A percentile compares a stretch with the other conserved stretches of the same genome.
phyloP scores from a whole-genome alignment of 768 basidiomycete genomes.

The Lactarius hatsudake region DNA sequence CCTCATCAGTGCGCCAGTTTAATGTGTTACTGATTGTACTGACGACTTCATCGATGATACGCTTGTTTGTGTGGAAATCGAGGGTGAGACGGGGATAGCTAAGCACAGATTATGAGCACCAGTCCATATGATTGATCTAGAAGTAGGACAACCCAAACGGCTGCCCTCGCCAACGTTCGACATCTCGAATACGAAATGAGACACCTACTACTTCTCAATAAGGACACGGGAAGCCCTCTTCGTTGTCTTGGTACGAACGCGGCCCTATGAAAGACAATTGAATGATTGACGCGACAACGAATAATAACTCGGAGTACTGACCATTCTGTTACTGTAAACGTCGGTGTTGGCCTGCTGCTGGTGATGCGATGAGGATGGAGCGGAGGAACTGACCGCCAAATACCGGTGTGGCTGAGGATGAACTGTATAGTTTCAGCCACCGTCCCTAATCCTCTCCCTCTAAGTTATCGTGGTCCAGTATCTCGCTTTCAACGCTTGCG shows the following conservation, averaged over 20 bases:
- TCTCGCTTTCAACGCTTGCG: constrained; percentile 30
- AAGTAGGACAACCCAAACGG: background rate
- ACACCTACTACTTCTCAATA: constrained; percentile 96
- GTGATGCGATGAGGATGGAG: constrained; percentile 24
- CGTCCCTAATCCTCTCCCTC: background rate
- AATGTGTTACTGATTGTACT: constrained; percentile 34
- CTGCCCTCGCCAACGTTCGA: background rate
- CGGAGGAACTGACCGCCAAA: constrained; percentile 28
- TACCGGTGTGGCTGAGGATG: constrained; percentile 35
- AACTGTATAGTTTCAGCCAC: constrained; percentile 37
- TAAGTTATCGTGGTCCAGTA: background rate
- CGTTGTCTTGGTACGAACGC: constrained; percentile 99
- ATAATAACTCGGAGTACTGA: constrained; percentile 31
- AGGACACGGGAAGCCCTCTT: constrained; percentile 98
- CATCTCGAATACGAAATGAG: background rate
- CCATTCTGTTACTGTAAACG: constrained; percentile 44
- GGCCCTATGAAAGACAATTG: constrained; percentile 58
- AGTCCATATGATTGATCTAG: background rate
- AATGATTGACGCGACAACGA: background rate
- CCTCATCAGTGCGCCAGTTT: constrained; percentile 1
- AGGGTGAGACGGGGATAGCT: constrained; percentile 99
- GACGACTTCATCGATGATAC: constrained; percentile 97
- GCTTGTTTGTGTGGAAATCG: constrained; percentile 99
- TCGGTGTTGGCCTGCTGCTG: constrained; percentile 15
- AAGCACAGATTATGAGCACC: constrained; percentile 4